A percentile compares a stretch with the other conserved stretches of the same genome.
Evolutionary conservation across 495 filamentous ascomycete species (phyloP).

Genomic region (Rhypophila decipiens): DNA sequence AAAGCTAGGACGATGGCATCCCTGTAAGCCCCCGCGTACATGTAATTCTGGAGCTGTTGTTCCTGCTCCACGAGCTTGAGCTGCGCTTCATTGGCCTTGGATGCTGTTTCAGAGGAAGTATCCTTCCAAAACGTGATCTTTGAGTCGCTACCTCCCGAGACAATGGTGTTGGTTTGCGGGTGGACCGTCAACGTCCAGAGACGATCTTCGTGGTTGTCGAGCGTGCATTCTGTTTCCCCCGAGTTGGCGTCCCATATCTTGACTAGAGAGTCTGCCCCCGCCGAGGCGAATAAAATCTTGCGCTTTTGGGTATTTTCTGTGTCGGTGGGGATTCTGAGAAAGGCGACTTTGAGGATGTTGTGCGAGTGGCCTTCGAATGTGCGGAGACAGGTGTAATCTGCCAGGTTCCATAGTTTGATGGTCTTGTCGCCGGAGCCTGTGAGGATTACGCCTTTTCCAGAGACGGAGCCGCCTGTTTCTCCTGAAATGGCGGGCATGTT

Average conservation of each 20-base stretch:
- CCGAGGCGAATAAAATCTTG: constrained; percentile 66
- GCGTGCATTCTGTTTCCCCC: constrained; percentile 77
- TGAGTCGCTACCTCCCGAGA: constrained; percentile 84
- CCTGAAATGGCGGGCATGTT: constrained; percentile 66
- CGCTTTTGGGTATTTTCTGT: constrained; percentile 41
- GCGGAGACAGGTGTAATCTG: constrained; percentile 85
- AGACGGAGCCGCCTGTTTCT: constrained; percentile 55
- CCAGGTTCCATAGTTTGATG: constrained; percentile 88
- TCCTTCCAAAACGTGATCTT: constrained; percentile 94
- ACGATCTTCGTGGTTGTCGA: constrained; percentile 94
- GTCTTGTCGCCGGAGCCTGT: constrained; percentile 94
- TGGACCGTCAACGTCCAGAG: constrained; percentile 83
- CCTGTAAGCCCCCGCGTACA: constrained; percentile 75
- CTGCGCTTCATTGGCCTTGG: constrained; percentile 59
- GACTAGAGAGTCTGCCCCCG: constrained; percentile 91
- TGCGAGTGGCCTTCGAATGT: constrained; percentile 97
- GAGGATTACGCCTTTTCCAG: constrained; percentile 68
- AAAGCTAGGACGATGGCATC: constrained; percentile 89
- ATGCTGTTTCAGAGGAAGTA: constrained; percentile 74
- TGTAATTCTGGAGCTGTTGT: constrained; percentile 86
- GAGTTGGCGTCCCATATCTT: constrained; percentile 83
- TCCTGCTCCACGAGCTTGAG: constrained; percentile 83
- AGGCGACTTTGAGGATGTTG: constrained; percentile 86
- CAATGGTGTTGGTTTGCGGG: constrained; percentile 59
- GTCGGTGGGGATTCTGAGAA: constrained; percentile 65